Percentiles rank a stretch among this genome's conserved stretches.
Evolutionary conservation across 2,329 filamentous ascomycete genomes (phyloP).

Genomic region (Aureobasidium namibiae): DNA sequence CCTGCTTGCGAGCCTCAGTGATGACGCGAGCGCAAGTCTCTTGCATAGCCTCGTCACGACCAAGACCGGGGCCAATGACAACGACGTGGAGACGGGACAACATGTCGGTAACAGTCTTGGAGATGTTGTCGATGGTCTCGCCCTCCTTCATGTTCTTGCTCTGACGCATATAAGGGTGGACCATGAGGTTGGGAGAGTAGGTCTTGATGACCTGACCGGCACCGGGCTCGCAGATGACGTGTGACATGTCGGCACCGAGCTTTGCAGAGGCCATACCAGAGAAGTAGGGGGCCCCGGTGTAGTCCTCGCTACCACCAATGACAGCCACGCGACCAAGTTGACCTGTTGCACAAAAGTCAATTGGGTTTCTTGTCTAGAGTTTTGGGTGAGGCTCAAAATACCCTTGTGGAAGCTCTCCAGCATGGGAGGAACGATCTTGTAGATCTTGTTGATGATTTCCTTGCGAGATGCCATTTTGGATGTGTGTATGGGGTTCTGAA

Average conservation of each 20-base stretch:
- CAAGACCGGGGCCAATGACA: conserved; percentile 86
- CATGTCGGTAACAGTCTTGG: conserved; percentile 65
- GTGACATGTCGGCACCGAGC: conserved; percentile 85
- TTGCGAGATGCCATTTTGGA: conserved; percentile 51
- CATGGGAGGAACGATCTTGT: conserved; percentile 90
- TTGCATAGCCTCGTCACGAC: conserved; percentile 83
- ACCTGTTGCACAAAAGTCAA: conserved; percentile 44
- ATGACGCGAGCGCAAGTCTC: conserved; percentile 75
- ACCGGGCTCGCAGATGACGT: conserved; percentile 89
- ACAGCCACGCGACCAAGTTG: conserved; percentile 88
- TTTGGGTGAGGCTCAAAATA: conserved; percentile 26
- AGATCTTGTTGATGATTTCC: conserved; percentile 69
- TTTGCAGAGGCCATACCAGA: conserved; percentile 93
- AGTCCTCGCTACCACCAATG: conserved; percentile 91
- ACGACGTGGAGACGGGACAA: conserved; percentile 82
- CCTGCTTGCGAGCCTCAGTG: conserved; percentile 61
- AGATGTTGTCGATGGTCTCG: conserved; percentile 55
- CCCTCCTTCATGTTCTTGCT: conserved; percentile 48
- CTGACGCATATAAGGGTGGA: conserved; percentile 90
- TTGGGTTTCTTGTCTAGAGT: background rate
- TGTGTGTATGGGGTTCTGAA: background rate
- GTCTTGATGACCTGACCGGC: conserved; percentile 86
- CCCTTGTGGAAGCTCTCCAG: conserved; percentile 95
- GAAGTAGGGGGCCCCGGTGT: conserved; percentile 96
- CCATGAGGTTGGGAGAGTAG: conserved; percentile 97